These are phyloP conservation scores for Spinellus fusiger DNA, from an alignment of 192 early-diverging fungal species.

Conservation along the genomic window DNA sequence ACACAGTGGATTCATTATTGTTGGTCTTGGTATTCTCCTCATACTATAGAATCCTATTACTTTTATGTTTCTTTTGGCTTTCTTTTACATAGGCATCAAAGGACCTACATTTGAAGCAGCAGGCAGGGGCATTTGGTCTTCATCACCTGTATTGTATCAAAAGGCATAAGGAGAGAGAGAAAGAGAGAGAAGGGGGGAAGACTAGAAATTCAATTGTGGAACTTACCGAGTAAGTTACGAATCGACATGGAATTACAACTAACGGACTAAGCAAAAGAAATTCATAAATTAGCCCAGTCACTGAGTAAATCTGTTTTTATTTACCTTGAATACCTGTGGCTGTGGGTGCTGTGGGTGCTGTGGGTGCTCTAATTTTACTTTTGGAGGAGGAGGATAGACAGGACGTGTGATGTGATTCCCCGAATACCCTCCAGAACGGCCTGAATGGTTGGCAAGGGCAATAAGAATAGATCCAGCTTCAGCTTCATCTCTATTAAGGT, in stretches of 20 bases:
- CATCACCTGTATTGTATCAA: background rate
- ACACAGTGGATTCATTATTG: too few species aligned
- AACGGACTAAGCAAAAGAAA: background rate
- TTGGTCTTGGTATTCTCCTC: too few species aligned
- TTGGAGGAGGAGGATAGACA: background rate
- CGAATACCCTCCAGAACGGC: background rate
- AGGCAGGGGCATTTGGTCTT: background rate
- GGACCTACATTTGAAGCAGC: background rate
- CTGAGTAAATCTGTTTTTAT: too few species aligned
- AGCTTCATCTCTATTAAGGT: conserved; percentile 2
- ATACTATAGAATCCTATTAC: too few species aligned
- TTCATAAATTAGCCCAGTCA: background rate
- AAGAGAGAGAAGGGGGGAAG: background rate
- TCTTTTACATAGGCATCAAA: too few species aligned
- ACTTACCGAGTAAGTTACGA: conserved; percentile 8
- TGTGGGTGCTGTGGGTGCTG: too few species aligned
- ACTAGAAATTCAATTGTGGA: background rate
- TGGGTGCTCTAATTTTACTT: background rate
- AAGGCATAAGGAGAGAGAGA: background rate
- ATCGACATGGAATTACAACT: conserved; percentile 1
- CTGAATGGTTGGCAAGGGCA: conserved; percentile 9
- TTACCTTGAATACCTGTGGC: background rate
- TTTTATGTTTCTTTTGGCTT: too few species aligned
- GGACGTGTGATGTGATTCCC: background rate
- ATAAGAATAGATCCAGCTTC: conserved; percentile 21